Evolutionary conservation across 176 grass and related monocot species (phyloP), one percentile per base, ranked within the genome.

Genomic region (Oryza officinalis): DNA sequence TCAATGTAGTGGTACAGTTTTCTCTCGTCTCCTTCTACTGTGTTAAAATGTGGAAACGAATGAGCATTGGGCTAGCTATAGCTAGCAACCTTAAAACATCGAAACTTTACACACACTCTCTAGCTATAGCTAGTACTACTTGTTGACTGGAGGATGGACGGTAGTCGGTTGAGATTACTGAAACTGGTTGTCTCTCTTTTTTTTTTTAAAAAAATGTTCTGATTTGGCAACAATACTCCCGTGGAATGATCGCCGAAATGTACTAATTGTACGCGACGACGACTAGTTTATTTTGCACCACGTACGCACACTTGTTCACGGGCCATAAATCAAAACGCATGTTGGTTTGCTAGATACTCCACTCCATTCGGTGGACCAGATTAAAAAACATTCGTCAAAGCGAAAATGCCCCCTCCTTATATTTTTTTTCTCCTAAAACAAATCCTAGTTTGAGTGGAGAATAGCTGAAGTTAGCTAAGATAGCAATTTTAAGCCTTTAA

Each of bases 391-490:
- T 31, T 54, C 68, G 46, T 68, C 69, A 83, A 86, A 74, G 69
- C 50, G 5, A 12, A 67, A 83, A 74, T 61, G 37, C 2, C 8
- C 46, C 17, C 46, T 46, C 45, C 12, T 13, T 66, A 38, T 38
- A 8, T 38, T 88, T 84, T 88, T 79, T 57, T 18, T 20, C 18
- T 4, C 22, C 18, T 38, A 75, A 74, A 68, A 28, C 6, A 84
- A 83, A 59, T 82, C 37, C 46, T 26, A 60, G 17, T 31, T 22
- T 74, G 74, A 44, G 88, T 83, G 84, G 88, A 74, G 84, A 87
- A 90, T 87, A 90, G 84, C 84, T 79, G 84, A 87, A 81, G 82
- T 89, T 89, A 85, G 82, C 77, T 85, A 81, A 75, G 64, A 77
- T 40, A 63, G 82, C 82, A 85, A 81, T 81, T 81, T 71, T 71